phyloP scores from a whole-genome alignment of 108 stramenopile genomes.

The Nitzschia inconspicua region DNA sequence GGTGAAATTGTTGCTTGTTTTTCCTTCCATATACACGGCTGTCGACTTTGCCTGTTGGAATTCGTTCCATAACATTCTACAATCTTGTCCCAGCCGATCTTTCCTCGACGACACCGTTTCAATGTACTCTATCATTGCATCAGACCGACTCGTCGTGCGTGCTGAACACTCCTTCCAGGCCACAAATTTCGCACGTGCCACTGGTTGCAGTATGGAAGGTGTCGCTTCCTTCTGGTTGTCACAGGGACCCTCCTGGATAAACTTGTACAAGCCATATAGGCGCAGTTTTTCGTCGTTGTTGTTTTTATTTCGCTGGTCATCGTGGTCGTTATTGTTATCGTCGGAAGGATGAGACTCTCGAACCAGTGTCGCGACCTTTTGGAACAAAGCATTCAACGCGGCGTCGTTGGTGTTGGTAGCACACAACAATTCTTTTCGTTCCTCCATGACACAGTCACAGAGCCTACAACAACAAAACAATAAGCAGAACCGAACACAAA shows the following conservation, averaged over 20 bases:
- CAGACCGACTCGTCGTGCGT: neutral
- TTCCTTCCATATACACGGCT: neutral
- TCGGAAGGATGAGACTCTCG: neutral
- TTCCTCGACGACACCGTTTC: slow-evolving; percentile 15
- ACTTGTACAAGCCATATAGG: slow-evolving; percentile 63
- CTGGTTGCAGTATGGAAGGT: slow-evolving; percentile 36
- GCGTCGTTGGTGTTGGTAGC: too few species aligned
- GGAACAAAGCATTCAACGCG: neutral
- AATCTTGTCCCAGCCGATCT: slow-evolving; percentile 25
- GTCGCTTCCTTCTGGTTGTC: neutral
- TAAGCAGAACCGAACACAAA: too few species aligned
- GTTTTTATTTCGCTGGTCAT: too few species aligned
- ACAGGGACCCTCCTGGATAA: slow-evolving; percentile 17
- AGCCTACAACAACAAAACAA: too few species aligned
- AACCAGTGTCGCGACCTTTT: neutral
- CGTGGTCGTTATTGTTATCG: slow-evolving; percentile 1
- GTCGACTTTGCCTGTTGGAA: neutral
- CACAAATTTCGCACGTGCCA: slow-evolving; percentile 42
- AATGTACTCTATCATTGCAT: slow-evolving; percentile 49
- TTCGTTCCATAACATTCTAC: slow-evolving; percentile 5
- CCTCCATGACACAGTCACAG: too few species aligned
- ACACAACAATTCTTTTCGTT: too few species aligned
- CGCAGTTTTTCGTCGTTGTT: slow-evolving; percentile 44
- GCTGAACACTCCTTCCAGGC: slow-evolving; percentile 38
- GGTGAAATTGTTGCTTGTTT: neutral